Percentiles rank a stretch among this genome's conserved stretches.
These are phyloP conservation scores for Polygonum aviculare DNA, from an alignment of 148 eudicot species.

Conservation along the genomic window DNA sequence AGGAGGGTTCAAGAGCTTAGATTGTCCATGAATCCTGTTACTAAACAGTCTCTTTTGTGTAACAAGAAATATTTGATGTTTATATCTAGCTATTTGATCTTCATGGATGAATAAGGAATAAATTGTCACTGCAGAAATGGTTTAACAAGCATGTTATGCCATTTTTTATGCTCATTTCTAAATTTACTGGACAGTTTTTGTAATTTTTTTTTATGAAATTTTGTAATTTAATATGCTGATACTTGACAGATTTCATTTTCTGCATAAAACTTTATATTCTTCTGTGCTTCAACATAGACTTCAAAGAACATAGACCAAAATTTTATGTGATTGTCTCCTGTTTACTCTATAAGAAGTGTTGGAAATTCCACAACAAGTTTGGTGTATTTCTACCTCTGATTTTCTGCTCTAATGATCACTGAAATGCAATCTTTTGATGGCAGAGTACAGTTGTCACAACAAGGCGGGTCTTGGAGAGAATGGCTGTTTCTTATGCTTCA, in stretches of 20 bases:
- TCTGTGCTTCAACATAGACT: not conserved
- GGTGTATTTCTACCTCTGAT: not conserved
- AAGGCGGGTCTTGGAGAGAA: conserved; percentile 81
- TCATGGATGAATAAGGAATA: conserved; percentile 1
- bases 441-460: conserved; percentile 81
- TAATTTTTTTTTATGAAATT: too few species aligned
- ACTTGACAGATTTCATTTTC: not conserved
- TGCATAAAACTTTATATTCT: not conserved
- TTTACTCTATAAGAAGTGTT: not conserved
- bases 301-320: not conserved
- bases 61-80: too few species aligned
- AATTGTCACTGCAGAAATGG: not conserved
- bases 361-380: not conserved
- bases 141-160: not conserved
- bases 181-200: not conserved
- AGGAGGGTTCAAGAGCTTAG: not conserved
- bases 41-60: not conserved
- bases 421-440: not conserved
- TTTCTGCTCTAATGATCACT: not conserved
- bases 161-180: not conserved
- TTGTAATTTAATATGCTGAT: not conserved
- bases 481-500: conserved; percentile 63
- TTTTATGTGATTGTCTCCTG: not conserved
- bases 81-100: not conserved
- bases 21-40: not conserved